phyloP scores from a whole-genome alignment of 192 early-diverging fungal genomes.

The Glomus cerebriforme region DNA sequence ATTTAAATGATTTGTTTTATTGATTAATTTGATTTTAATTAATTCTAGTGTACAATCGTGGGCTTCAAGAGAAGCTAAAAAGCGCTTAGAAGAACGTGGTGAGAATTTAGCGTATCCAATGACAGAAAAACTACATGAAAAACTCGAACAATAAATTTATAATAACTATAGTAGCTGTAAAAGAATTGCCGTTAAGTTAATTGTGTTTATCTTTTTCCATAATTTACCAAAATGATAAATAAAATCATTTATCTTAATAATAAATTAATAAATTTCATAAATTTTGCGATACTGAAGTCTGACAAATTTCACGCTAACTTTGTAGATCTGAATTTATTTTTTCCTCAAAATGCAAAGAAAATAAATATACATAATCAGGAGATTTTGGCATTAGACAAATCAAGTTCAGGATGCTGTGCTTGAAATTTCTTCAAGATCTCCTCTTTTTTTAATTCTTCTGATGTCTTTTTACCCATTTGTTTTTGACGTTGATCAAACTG shows the following conservation, averaged over 20 bases:
- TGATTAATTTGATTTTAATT: neutral
- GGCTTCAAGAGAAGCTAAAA: slow-evolving; percentile 76
- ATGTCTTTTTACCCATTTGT: slow-evolving; percentile 71
- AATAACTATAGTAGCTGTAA: too few relatives aligned
- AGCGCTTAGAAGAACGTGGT: slow-evolving; percentile 70
- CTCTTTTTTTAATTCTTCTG: slow-evolving; percentile 77
- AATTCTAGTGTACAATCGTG: slow-evolving; percentile 64
- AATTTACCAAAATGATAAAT: too few relatives aligned
- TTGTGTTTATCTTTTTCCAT: neutral
- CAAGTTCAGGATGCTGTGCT: slow-evolving; percentile 33
- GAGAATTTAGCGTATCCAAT: slow-evolving; percentile 57
- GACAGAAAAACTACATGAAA: slow-evolving; percentile 1
- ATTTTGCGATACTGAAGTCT: too few relatives aligned
- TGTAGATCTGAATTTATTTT: neutral
- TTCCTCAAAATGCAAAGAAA: neutral
- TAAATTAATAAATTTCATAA: too few relatives aligned
- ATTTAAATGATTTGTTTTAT: neutral
- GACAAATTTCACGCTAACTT: too few relatives aligned
- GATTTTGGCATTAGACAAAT: slow-evolving; percentile 33
- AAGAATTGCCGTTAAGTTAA: too few relatives aligned
- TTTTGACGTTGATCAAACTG: slow-evolving; percentile 92
- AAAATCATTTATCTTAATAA: too few relatives aligned
- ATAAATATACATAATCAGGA: neutral
- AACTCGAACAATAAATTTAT: neutral
- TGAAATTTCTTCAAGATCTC: slow-evolving; percentile 80